Evolutionary conservation across 2,329 filamentous ascomycete genomes (phyloP).

Genomic region (Purpureocillium takamizusanense): DNA sequence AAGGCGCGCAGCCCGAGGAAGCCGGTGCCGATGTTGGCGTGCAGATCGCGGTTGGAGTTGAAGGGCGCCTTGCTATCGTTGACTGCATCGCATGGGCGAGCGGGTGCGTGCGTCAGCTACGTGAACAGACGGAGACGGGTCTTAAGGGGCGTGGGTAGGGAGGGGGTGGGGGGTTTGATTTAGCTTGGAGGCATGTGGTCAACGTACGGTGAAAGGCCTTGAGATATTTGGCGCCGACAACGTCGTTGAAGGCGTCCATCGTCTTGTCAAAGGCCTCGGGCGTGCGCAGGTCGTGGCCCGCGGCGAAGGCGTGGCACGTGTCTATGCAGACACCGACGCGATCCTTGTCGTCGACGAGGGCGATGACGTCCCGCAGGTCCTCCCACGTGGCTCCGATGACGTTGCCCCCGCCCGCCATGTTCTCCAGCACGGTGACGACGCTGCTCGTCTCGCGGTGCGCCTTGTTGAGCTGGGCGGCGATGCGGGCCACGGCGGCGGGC

Average conservation of each 20-base stretch:
- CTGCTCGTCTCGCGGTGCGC: conserved; percentile 67
- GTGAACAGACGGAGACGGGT: too few relatives aligned
- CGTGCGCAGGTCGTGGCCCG: conserved; percentile 79
- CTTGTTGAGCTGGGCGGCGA: conserved; percentile 74
- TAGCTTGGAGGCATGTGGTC: too few relatives aligned
- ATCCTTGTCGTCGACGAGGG: conserved; percentile 66
- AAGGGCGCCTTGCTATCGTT: conserved; percentile 95
- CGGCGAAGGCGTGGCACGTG: conserved; percentile 93
- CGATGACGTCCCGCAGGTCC: conserved; percentile 80
- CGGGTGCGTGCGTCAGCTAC: too few relatives aligned
- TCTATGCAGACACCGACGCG: conserved; percentile 92
- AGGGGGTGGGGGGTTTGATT: too few relatives aligned
- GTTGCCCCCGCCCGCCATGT: conserved; percentile 88
- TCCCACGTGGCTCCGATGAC: conserved; percentile 79
- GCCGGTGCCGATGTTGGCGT: conserved; percentile 93
- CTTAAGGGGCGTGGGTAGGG: too few relatives aligned
- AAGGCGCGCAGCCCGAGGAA: conserved; percentile 88
- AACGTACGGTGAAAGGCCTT: conserved; percentile 64
- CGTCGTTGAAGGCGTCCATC: conserved; percentile 64
- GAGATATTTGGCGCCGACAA: conserved; percentile 72
- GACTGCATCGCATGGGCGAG: conserved; percentile 28
- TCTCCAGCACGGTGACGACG: conserved; percentile 83
- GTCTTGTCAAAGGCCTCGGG: conserved; percentile 65
- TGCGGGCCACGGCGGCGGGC: conserved; percentile 62
- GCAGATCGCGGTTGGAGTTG: conserved; percentile 72